Conservation (phyloP, 805 yeast genomes). For the Schizosaccharomyces cryophilus region DNA sequence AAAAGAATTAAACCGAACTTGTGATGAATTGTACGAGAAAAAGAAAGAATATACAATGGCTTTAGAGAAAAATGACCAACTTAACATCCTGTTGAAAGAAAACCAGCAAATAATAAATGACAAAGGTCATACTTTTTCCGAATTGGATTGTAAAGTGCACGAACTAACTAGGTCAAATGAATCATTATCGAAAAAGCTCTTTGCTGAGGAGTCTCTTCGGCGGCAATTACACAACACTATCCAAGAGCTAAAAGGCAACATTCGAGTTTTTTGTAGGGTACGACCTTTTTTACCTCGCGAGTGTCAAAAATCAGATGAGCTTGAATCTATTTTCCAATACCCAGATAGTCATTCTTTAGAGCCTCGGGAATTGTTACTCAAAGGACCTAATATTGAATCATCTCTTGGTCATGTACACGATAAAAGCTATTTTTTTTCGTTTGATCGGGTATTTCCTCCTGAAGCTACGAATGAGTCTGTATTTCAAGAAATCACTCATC, state of each 20-base stretch:
- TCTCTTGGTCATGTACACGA: slow-evolving; percentile 6
- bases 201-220: slow-evolving; percentile 30
- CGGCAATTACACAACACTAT: slow-evolving; percentile 44
- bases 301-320: slow-evolving; percentile 11
- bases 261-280: slow-evolving; percentile 70
- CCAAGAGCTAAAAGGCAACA: slow-evolving; percentile 77
- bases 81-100: too few relatives aligned
- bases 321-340: slow-evolving; percentile 3
- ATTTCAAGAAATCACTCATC: slow-evolving; percentile 64
- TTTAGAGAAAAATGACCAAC: too few relatives aligned
- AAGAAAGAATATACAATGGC: too few relatives aligned
- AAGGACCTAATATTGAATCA: slow-evolving; percentile 8
- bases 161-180: background rate
- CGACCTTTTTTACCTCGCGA: slow-evolving; percentile 26
- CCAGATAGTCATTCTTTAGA: slow-evolving; percentile 5
- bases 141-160: background rate
- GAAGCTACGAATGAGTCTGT: slow-evolving; percentile 31
- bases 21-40: too few relatives aligned
- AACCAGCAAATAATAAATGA: background rate
- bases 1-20: too few relatives aligned
- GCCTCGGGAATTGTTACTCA: slow-evolving; percentile 10
- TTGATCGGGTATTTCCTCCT: slow-evolving; percentile 54
- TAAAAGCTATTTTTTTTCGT: slow-evolving; percentile 25
- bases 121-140: background rate
- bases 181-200: slow-evolving; percentile 13